Evolutionary conservation across 2,329 filamentous ascomycete genomes (phyloP).

Genomic region (Claviceps digitariae): DNA sequence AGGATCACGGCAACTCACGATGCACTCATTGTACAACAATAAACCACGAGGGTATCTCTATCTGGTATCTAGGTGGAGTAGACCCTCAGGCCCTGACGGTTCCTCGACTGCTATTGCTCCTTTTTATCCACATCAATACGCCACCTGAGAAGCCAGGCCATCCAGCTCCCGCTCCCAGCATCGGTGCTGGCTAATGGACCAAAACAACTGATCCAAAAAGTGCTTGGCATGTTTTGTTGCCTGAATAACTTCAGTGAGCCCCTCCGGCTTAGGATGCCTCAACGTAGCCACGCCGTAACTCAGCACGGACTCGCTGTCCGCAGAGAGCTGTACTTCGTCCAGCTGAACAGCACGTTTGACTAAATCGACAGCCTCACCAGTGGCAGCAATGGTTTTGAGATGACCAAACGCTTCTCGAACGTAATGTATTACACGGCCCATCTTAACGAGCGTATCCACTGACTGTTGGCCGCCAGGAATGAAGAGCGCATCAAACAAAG

Average conservation of each 20-base stretch:
- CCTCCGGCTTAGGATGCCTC: conserved; percentile 35
- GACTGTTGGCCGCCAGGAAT: conserved; percentile 58
- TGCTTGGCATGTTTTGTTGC: conserved; percentile 54
- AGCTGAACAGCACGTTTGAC: conserved; percentile 36
- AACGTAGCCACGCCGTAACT: conserved; percentile 70
- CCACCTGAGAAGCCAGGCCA: conserved; percentile 51
- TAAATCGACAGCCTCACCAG: conserved; percentile 56
- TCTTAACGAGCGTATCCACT: conserved; percentile 49
- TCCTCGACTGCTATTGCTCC: background rate
- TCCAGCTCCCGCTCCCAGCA: conserved; percentile 63
- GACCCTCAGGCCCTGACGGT: too few species aligned
- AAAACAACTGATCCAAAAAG: conserved; percentile 60
- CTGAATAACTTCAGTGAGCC: conserved; percentile 45
- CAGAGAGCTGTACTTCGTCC: conserved; percentile 27
- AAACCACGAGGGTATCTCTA: background rate
- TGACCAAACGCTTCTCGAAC: conserved; percentile 71
- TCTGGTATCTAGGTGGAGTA: background rate
- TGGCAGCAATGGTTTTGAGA: conserved; percentile 64
- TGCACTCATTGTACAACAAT: background rate
- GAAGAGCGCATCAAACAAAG: conserved; percentile 70
- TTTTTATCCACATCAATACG: conserved; percentile 37
- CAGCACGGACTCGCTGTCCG: conserved; percentile 36
- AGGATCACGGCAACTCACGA: too few species aligned
- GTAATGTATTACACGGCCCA: conserved; percentile 63
- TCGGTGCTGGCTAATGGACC: conserved; percentile 55